These are phyloP conservation scores for Dictyostelium discoideum DNA, from an alignment of 78 protist genomes.

Conservation along the genomic window DNA sequence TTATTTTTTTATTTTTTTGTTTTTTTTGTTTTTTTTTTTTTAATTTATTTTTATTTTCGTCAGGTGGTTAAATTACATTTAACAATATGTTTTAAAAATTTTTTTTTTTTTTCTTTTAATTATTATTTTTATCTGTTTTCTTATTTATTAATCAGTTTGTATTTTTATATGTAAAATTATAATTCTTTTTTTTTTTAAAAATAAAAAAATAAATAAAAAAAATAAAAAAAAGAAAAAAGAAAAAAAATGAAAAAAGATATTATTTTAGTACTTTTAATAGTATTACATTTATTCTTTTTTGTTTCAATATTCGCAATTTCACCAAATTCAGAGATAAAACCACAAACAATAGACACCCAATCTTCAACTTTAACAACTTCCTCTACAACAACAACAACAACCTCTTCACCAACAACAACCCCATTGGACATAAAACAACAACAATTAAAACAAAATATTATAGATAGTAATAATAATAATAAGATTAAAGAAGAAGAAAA, in stretches of 20 bases:
- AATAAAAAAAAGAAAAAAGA: not conserved
- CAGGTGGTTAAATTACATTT: not conserved
- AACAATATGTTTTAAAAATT: not conserved
- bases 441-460: not conserved
- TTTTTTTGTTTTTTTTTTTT: too few relatives aligned
- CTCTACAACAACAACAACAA: not conserved
- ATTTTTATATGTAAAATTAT: not conserved
- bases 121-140: not conserved
- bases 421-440: not conserved
- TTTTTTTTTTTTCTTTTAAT: not conserved
- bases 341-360: not conserved
- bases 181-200: too few relatives aligned
- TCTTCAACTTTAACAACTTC: not conserved
- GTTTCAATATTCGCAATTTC: slow-evolving; percentile 4
- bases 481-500: not conserved
- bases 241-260: slow-evolving; percentile 1
- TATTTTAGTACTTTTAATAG: not conserved
- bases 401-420: not conserved
- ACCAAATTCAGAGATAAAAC: not conserved
- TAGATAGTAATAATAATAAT: not conserved
- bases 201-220: not conserved
- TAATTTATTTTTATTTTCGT: not conserved
- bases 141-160: not conserved
- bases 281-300: slow-evolving; percentile 1
- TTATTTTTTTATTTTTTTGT: too few relatives aligned